Evolutionary conservation across 140 eudicot species (phyloP), one percentile per base, ranked within the genome.

Genomic region (Anethum foeniculum): DNA sequence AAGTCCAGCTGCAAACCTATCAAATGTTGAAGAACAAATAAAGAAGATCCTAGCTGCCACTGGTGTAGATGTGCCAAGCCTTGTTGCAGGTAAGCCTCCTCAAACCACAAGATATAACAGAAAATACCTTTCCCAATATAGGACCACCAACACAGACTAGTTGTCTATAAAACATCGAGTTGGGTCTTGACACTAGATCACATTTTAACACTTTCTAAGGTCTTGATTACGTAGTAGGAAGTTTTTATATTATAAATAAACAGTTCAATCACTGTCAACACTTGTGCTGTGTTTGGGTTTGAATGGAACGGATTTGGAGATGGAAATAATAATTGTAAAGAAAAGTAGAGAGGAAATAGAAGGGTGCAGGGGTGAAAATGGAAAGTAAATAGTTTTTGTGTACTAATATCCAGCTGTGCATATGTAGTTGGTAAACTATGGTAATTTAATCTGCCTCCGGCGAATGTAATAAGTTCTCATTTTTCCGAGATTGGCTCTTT

Each of bases 1-100:
- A 25, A 93, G 98, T 78, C 98, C 98, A n/a, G 93, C 93, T 80
- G 97, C 98, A 76, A 93, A 93, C 81, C 90, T 93, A 76, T 85
- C 92, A 21, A 84, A 88, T 21, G 98, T 93, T 80, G 97, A 93
- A 85, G 92, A 87, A 84, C 98, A 93, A 82, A 93, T 93, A 56
- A 93, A 90, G 91, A 91, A 88, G 80, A 91, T 93, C 52, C 78
- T 93, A 71, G 96, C 97, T 38, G 93, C 93, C 78, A 93, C 98
- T 39, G 92, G 96, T 27, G 97, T 93, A 60, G 92, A 93, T 78
- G 88, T 91, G 47, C 98, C 98, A 5, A 88, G 93, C 79, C 93
- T 93, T 84, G 88, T 89, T 81, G 89, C 93, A 86, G 98, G 98
- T 93, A 84, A 75, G 5, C 21, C 41, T 84, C 82, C 80, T 79